Evolutionary conservation across 2,329 filamentous ascomycete genomes (phyloP), one percentile per base, ranked within the genome.

Genomic region (Ophiostoma tasmaniense): DNA sequence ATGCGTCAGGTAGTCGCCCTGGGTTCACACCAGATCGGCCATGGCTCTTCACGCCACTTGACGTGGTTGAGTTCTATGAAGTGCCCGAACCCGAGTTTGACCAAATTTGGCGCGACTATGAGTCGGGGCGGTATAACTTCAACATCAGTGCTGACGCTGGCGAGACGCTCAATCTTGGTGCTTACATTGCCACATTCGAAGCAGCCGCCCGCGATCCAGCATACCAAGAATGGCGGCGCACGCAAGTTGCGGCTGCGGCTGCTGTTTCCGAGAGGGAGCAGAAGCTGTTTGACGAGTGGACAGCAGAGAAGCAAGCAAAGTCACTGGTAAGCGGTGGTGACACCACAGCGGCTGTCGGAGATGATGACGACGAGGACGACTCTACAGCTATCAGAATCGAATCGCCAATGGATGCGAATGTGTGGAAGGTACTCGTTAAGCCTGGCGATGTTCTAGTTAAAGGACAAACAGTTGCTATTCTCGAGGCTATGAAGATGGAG

Each of bases 401-500:
- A 39, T 37, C 62, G 33, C 62, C 62, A 82, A 76, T 83, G 42
- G 80, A 81, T 52, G 84, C 84, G 11, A 85, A 83, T 69, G 80
- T 86, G 0, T 86, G 83, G 83, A 86, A 85, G 71, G 76, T 85
- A 1, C 74, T 80, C 8, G 77, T 81, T 2, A 78, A 84, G 33
- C 74, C 80, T 0, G 67, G 69, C 13, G 55, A 67, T 77, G 3
- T 35, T 11, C 14, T 64, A 7, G 33, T 13, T 2, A 39, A 37
- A 8, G 62, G 62, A 30, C 30, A 64, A 5, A 39, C 22, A 17
- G 30, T 82, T 0, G 75, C 79, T 1, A 81, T 86, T 3, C 76
- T 85, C 1, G 84, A 86, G 69, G 83, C 84, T 0, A 86, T 86
- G 84, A 86, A 86, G 74, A 80, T 86, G 77, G 84, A 86, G 72